Evolutionary conservation across 2,329 filamentous ascomycete species (phyloP).

Genomic region (Berkeleyomyces rouxiae): DNA sequence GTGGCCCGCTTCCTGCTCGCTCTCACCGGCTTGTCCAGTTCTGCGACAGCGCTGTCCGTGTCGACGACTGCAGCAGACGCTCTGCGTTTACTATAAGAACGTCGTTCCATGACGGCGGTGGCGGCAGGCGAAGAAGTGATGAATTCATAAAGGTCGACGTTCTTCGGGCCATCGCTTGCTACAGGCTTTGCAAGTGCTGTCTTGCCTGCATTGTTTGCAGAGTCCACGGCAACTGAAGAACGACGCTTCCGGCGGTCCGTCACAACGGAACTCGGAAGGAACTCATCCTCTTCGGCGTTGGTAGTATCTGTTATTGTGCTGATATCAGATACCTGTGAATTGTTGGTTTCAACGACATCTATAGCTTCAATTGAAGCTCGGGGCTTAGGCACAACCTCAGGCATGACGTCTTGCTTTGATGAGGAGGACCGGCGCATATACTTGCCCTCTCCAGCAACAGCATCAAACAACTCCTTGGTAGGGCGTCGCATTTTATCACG

Average conservation of each 20-base stretch:
- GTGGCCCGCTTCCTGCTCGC: conserved; percentile 8
- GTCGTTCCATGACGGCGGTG: conserved; percentile 16
- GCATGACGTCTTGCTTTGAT: conserved; percentile 9
- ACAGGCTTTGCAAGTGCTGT: background rate
- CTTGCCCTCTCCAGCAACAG: conserved; percentile 49
- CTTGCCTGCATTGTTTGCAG: background rate
- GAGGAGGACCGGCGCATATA: conserved; percentile 24
- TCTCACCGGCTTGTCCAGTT: conserved; percentile 4
- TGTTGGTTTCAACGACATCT: background rate
- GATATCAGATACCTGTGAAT: background rate
- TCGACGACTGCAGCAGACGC: conserved; percentile 5
- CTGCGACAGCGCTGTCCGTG: background rate
- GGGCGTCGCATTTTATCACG: conserved; percentile 72
- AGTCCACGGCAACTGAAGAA: conserved; percentile 18
- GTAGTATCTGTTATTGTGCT: background rate
- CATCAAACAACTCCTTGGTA: conserved; percentile 58
- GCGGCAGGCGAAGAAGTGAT: conserved; percentile 28
- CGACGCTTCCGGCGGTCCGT: conserved; percentile 27
- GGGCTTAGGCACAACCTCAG: conserved; percentile 12
- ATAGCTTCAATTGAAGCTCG: background rate
- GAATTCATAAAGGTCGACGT: conserved; percentile 39
- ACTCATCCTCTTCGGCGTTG: conserved; percentile 5
- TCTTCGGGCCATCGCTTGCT: background rate
- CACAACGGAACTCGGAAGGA: conserved; percentile 21
- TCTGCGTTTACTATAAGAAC: conserved; percentile 1